Evolutionary conservation across 495 filamentous ascomycete genomes (phyloP), one percentile per base, ranked within the genome.

Genomic region (Xylaria curta): DNA sequence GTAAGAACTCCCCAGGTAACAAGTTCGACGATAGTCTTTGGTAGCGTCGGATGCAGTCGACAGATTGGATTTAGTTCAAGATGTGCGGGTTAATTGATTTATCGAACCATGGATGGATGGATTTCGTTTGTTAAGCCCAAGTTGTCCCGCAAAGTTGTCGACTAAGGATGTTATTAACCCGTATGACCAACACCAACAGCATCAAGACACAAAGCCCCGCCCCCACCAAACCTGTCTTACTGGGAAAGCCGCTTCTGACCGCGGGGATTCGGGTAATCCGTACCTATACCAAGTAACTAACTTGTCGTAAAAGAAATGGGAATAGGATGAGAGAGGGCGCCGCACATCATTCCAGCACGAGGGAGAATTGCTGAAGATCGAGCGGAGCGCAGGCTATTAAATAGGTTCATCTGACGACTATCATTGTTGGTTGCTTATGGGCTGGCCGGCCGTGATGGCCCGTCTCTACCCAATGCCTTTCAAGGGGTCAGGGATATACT

Each of bases 301-400:
- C 44, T 21, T 68, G 66, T 73, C 72, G 74, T 73, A 70, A 70
- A 68, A n/a, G n/a, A n/a, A 75, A 75, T 59, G 38, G 38, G 64
- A 72, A 70, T 68, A 31, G 38, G 64, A 70, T 72, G 65, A 73
- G 74, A 74, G 66, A 74, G 70, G 68, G 74, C 73, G 75, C 72
- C 73, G 75, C 72, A 75, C 75, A 75, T 78, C 77, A 74, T 77
- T 67, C 72, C 69, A 70, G 63, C 58, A 75, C 74, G 67, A 74
- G 49, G 60, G 24, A 56, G 60, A 33, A 38, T 42, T 40, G n/a
- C 1, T 26, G 61, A 66, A 49, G 62, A 60, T 71, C 62, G 62
- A 66, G 69, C 69, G 54, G 51, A 59, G 53, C 36, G 61, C 21
- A 66, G 53, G 28, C 60, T 28, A 46, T 70, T 66, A 71, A 66